Evolutionary conservation across 2,329 filamentous ascomycete species (phyloP).

Genomic region (Akanthomyces uredinophilus): DNA sequence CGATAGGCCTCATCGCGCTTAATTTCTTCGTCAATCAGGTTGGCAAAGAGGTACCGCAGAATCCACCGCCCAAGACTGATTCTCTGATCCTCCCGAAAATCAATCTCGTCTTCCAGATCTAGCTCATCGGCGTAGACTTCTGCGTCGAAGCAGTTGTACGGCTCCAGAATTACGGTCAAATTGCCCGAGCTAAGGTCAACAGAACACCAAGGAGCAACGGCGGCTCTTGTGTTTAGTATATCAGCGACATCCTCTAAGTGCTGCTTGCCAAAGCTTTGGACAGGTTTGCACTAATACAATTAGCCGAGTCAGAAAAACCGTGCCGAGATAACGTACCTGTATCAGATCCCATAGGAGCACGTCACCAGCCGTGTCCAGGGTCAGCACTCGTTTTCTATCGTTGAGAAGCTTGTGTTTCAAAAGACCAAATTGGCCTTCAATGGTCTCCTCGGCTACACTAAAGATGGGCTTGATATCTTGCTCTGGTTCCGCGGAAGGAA

Average conservation of each 20-base stretch:
- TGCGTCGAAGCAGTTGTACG: conserved; percentile 94
- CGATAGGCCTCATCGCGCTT: conserved; percentile 71
- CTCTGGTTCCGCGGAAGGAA: conserved; percentile 24
- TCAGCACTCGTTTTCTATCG: conserved; percentile 82
- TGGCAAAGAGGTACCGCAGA: conserved; percentile 83
- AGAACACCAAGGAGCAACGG: conserved; percentile 92
- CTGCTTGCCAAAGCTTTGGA: conserved; percentile 88
- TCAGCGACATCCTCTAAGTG: conserved; percentile 89
- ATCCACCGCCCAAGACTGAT: conserved; percentile 98
- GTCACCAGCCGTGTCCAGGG: conserved; percentile 90
- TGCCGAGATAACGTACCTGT: conserved; percentile 46
- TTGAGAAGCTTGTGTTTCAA: conserved; percentile 92
- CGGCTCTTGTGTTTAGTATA: conserved; percentile 80
- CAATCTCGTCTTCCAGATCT: conserved; percentile 63
- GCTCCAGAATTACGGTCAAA: conserved; percentile 84
- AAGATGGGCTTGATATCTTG: conserved; percentile 55
- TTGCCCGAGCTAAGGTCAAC: conserved; percentile 91
- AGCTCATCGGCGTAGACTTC: conserved; percentile 95
- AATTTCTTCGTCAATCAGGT: conserved; percentile 86
- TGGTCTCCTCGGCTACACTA: conserved; percentile 68
- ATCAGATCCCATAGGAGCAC: conserved; percentile 93
- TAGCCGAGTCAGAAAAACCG: conserved; percentile 7
- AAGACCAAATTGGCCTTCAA: conserved; percentile 91
- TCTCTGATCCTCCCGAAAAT: conserved; percentile 89
- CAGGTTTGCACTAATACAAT: conserved; percentile 64